Base-by-base conservation (phyloP, 345 rosid genomes). In the Populus ilicifolia region DNA sequence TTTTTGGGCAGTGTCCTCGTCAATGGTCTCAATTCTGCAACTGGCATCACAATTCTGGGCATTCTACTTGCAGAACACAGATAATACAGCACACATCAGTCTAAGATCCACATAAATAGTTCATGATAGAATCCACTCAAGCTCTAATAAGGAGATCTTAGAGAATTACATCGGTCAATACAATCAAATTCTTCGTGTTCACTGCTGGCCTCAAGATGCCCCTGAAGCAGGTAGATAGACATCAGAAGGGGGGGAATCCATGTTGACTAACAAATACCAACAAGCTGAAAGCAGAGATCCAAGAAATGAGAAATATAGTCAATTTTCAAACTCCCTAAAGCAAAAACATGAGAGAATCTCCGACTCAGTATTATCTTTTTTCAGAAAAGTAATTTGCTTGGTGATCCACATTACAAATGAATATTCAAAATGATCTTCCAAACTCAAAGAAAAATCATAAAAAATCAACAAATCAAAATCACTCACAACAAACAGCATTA, bases 201-300 rank as follows among this genome's bases (percentile, higher is more conserved):
- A 88, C 83, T 46, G 94, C 98, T 68, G 99, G 99, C 84, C 92
- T 88, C 86, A 95, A 80, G 85, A 95, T 91, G 82, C 99, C 99
- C 87, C 99, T 95, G 84, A 27, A 59, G 27, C 23, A 18, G 67
- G 73, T 16, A 14, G 13, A 69, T 70, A 21, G 46, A 39, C 59
- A 71, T 61, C 29, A 77, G 46, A 54, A 68, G 21, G 39, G 72
- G n/a, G n/a, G n/a, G n/a, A n/a, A 69, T 62, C 21, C 44, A 23
- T 41, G 13, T 11, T 13, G 16, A 17, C 50, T 44, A 44, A 44
- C 50, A 44, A 44, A 44, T 46, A 14, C 50, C 50, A 46, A 46
- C 17, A 46, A 14, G 52, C 20, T 46, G 52, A 46, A 46, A 46
- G 52, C 52, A 46, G 52, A 46, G 5, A 46, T 46, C 52, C 52